Percentiles rank a stretch among this genome's conserved stretches.
Conservation (phyloP, 2,329 filamentous ascomycete genomes). For the Acrocalymma vagum region DNA sequence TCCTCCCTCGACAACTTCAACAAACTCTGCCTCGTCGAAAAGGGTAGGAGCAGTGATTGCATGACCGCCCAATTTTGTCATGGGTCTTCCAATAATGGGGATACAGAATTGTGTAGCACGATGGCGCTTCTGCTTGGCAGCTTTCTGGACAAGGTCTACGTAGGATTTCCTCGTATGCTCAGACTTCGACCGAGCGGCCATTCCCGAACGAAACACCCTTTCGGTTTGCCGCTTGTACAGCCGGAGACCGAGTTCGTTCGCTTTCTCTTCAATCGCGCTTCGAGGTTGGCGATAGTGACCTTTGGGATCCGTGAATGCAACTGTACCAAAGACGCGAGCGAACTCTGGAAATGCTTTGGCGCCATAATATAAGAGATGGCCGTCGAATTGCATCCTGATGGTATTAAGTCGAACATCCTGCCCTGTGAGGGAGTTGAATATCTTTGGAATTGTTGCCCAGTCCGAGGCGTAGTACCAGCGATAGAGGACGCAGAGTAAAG, state of each 20-base stretch:
- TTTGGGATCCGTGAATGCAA: constrained; percentile 17
- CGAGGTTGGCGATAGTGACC: constrained; percentile 9
- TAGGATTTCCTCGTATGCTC: constrained; percentile 3
- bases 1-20: no score
- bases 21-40: no score
- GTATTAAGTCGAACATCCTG: constrained; percentile 1
- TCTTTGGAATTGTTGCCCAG: neutral
- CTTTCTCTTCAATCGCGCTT: constrained; percentile 8
- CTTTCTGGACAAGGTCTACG: constrained; percentile 1
- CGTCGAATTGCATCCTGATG: constrained; percentile 12
- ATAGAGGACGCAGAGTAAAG: constrained; percentile 10
- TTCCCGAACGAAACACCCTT: neutral
- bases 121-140: neutral
- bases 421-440: constrained; percentile 18
- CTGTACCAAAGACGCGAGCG: constrained; percentile 1
- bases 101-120: no score
- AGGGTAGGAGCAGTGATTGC: no score
- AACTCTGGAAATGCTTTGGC: constrained; percentile 8
- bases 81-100: no score
- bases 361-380: constrained; percentile 13
- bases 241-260: neutral
- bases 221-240: constrained; percentile 5
- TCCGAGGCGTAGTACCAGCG: constrained; percentile 13
- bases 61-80: no score
- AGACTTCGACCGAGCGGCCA: constrained; percentile 10